Base-by-base conservation (phyloP, 139 green algal species). In the Haematococcus lacustris region DNA sequence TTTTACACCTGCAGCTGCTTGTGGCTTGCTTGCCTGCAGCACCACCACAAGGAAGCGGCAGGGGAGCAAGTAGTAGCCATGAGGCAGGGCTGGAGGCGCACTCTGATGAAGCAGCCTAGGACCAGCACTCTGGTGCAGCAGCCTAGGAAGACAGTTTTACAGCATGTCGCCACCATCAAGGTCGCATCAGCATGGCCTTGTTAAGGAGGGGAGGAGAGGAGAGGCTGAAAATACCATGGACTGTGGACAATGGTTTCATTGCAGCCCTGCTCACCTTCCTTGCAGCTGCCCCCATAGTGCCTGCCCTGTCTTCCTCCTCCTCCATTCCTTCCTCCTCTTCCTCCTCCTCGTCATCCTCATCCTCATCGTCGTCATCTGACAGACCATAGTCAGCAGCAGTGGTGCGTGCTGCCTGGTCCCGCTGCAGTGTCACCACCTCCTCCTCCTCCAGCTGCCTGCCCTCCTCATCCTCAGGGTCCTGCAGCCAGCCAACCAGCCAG, bases 341-440 rank as follows among this genome's bases (percentile, higher is more conserved):
- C 25, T 66, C 78, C 1, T 85, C 71, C 25, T 84, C 80, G 3
- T 84, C 84, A 38, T 76, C 76, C 30, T 73, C 72, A 5, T 64
- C 76, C 34, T 78, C 81, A 1, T 79, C 76, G 30, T 85, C 71
- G 37, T 71, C 66, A 17, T 75, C 78, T n/a, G 78, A 78, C 26
- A 80, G 32, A 2, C 67, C 91, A 74, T 82, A 96, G 74, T 93
- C 91, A 23, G 91, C 88, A 9, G 85, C 68, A 1, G 76, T 43
- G 38, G 93, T 80, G 38, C 71, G 71, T 38, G 70, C 69, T 2
- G 80, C 82, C 21, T 76, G 78, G 51, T 82, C 74, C 2, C 82
- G 76, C 82, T 96, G 91, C 79, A 96, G 78, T 35, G 83, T 64
- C 66, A 82, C 53, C 39, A 82, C 91, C 78, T 96, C 89, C 75